These are phyloP conservation scores for Fusarium concolor DNA, from an alignment of 2,329 filamentous ascomycete species.

Conservation along the genomic window DNA sequence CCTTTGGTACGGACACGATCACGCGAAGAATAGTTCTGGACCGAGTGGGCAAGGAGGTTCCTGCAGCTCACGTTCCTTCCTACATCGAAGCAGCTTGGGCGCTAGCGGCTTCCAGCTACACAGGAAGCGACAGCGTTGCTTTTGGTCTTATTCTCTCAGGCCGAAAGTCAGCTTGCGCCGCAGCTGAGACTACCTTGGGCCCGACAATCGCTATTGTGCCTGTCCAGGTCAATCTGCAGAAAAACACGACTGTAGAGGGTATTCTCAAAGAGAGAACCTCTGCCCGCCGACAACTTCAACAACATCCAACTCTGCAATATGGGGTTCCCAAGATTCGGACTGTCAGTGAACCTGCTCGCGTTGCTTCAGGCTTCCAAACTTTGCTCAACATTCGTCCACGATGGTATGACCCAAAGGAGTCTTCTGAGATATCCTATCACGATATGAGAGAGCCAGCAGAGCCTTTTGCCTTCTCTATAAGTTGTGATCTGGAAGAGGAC, in stretches of 20 bases:
- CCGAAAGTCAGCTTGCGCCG: constrained; percentile 2
- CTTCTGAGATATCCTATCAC: neutral
- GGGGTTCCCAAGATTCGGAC: neutral
- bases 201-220: constrained; percentile 9
- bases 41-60: neutral
- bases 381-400: neutral
- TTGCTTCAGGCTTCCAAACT: neutral
- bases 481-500: neutral
- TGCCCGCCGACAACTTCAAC: neutral
- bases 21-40: neutral
- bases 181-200: constrained; percentile 5
- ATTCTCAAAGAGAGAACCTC: constrained; percentile 3
- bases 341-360: neutral
- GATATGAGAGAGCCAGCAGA: neutral
- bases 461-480: neutral
- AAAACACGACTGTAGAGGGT: neutral
- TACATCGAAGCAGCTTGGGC: constrained; percentile 13
- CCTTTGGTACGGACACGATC: neutral
- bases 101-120: constrained; percentile 3
- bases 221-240: constrained; percentile 4
- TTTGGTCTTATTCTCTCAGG: constrained; percentile 8
- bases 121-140: neutral
- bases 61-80: neutral
- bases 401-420: neutral
- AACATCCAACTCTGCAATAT: neutral